phyloP scores from a whole-genome alignment of 2,329 filamentous ascomycete genomes.

The Cyphellophora europaea region DNA sequence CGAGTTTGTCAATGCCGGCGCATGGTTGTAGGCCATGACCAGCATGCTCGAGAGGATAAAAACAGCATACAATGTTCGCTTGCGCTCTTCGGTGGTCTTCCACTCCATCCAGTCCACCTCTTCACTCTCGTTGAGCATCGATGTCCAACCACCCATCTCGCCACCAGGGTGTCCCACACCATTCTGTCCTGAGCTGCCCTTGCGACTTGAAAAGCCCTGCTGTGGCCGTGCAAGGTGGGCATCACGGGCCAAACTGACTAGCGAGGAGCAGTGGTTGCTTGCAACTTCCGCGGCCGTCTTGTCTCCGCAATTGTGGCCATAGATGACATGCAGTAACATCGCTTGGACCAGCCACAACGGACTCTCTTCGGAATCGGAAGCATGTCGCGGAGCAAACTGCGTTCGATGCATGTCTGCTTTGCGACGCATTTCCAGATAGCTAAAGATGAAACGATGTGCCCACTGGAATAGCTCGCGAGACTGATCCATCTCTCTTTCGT shows the following conservation, averaged over 20 bases:
- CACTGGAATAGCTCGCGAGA: conserved; percentile 85
- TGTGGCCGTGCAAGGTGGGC: conserved; percentile 60
- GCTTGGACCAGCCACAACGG: conserved; percentile 94
- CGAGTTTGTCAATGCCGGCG: conserved; percentile 84
- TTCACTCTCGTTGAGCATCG: conserved; percentile 34
- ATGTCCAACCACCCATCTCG: conserved; percentile 32
- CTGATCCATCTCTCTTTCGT: conserved; percentile 70
- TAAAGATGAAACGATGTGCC: conserved; percentile 88
- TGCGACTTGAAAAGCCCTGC: conserved; percentile 27
- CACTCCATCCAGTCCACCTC: conserved; percentile 78
- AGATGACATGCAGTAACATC: conserved; percentile 93
- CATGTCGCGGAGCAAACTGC: conserved; percentile 31
- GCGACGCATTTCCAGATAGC: conserved; percentile 83
- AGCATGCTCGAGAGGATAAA: conserved; percentile 87
- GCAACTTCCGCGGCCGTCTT: conserved; percentile 86
- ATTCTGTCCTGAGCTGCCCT: conserved; percentile 27
- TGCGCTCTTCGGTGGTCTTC: conserved; percentile 82
- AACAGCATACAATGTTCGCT: conserved; percentile 82
- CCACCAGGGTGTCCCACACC: conserved; percentile 42
- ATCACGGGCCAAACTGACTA: conserved; percentile 83
- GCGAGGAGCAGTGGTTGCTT: conserved; percentile 78
- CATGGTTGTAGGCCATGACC: conserved; percentile 87
- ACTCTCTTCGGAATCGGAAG: conserved; percentile 41
- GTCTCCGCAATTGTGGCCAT: conserved; percentile 89
- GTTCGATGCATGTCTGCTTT: conserved; percentile 69